Evolutionary conservation across 495 filamentous ascomycete species (phyloP).

Genomic region (Aspergillus avenaceus): DNA sequence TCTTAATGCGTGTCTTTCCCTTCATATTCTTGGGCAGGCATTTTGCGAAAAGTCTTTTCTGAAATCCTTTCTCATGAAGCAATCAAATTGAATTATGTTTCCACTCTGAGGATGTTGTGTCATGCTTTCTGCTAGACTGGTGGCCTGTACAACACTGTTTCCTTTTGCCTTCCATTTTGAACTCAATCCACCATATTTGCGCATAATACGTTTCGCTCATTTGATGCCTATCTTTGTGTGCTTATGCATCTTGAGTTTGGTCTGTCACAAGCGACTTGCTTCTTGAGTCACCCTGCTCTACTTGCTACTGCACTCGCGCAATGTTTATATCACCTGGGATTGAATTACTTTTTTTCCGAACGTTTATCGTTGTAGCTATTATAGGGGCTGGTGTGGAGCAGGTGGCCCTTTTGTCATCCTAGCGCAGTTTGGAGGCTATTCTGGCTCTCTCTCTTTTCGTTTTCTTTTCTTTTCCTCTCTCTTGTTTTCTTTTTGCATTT

Average conservation of each 20-base stretch:
- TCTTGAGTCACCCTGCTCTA: neutral
- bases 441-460: neutral
- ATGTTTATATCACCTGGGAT: constrained; percentile 6
- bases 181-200: constrained; percentile 18
- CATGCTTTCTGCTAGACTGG: constrained; percentile 30
- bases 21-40: constrained; percentile 45
- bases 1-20: constrained; percentile 36
- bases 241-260: constrained; percentile 7
- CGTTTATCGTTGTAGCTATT: constrained; percentile 19
- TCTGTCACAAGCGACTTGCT: neutral
- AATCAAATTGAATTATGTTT: constrained; percentile 44
- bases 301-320: constrained; percentile 6
- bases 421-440: constrained; percentile 14
- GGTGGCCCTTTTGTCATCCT: no score
- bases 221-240: constrained; percentile 13
- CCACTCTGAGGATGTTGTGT: constrained; percentile 30
- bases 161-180: constrained; percentile 15
- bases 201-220: constrained; percentile 19
- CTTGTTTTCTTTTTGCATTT: constrained; percentile 8
- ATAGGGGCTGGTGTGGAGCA: constrained; percentile 9
- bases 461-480: neutral
- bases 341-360: constrained; percentile 6
- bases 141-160: constrained; percentile 33
- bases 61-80: constrained; percentile 33
- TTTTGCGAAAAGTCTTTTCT: constrained; percentile 47